Percentiles rank a stretch among this genome's conserved stretches.
Evolutionary conservation across 768 basidiomycete genomes (phyloP).

Genomic region (Tricholoma furcatifolium): DNA sequence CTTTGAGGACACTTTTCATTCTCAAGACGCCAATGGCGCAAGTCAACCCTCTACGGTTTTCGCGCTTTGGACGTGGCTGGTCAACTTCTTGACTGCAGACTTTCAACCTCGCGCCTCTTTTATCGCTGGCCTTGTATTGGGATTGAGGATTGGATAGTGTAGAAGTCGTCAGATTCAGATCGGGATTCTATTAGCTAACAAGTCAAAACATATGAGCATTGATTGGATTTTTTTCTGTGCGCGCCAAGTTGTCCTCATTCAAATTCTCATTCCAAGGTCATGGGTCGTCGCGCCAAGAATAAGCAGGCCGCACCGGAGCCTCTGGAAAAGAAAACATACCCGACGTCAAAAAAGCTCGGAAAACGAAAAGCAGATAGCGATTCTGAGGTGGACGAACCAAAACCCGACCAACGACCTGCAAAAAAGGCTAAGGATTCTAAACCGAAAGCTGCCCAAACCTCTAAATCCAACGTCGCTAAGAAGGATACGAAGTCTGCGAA

Average conservation of each 20-base stretch:
- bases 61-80: constrained; percentile 63
- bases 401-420: constrained; percentile 32
- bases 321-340: constrained; percentile 38
- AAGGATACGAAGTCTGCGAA: constrained; percentile 20
- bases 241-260: too few relatives aligned
- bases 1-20: constrained; percentile 77
- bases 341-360: constrained; percentile 57
- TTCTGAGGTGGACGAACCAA: constrained; percentile 28
- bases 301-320: constrained; percentile 76
- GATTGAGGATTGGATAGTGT: constrained; percentile 73
- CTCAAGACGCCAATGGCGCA: constrained; percentile 52
- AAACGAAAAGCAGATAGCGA: constrained; percentile 67
- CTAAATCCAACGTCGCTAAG: neutral
- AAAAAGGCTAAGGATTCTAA: constrained; percentile 47
- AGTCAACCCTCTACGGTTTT: constrained; percentile 61
- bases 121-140: constrained; percentile 78
- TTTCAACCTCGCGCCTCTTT: constrained; percentile 92
- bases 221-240: constrained; percentile 20
- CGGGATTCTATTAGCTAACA: constrained; percentile 14
- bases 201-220: constrained; percentile 18
- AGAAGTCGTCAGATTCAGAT: neutral
- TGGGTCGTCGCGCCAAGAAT: constrained; percentile 86
- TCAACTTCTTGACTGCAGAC: constrained; percentile 87
- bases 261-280: constrained; percentile 22
- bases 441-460: constrained; percentile 21